A percentile compares a stretch with the other conserved stretches of the same genome.
phyloP scores from a whole-genome alignment of 495 filamentous ascomycete genomes.

The Penicillium cinerascens region DNA sequence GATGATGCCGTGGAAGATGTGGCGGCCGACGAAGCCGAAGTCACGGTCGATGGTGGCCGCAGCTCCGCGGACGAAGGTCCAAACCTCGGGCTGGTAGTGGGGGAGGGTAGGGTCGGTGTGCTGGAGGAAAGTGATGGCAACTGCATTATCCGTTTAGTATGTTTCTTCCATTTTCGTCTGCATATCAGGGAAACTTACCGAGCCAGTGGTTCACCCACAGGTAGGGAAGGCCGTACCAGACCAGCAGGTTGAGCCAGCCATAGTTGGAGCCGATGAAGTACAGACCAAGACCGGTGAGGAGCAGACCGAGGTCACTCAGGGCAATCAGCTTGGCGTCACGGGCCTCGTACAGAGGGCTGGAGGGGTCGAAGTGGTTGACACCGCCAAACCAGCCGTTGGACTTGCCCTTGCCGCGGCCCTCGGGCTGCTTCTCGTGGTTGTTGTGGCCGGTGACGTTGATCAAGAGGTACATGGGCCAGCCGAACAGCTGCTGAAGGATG shows the following conservation, averaged over 20 bases:
- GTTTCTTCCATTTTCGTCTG: constrained; percentile 1
- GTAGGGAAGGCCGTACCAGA: constrained; percentile 95
- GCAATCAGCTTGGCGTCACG: constrained; percentile 80
- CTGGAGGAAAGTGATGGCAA: constrained; percentile 60
- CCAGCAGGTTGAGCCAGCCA: constrained; percentile 78
- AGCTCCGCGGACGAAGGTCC: constrained; percentile 57
- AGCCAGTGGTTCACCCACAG: constrained; percentile 98
- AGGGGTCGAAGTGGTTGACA: constrained; percentile 92
- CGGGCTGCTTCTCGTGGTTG: constrained; percentile 76
- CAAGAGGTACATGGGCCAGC: constrained; percentile 79
- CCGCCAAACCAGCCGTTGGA: constrained; percentile 71
- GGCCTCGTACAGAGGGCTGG: constrained; percentile 85
- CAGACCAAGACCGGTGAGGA: constrained; percentile 52
- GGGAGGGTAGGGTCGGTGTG: constrained; percentile 59
- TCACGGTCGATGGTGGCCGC: constrained; percentile 60
- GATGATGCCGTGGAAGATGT: constrained; percentile 59
- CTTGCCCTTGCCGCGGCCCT: constrained; percentile 90
- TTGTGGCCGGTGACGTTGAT: constrained; percentile 94
- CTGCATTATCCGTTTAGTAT: constrained; percentile 23
- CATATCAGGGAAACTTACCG: constrained; percentile 35
- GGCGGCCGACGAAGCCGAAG: constrained; percentile 56
- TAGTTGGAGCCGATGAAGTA: constrained; percentile 64
- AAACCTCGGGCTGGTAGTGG: constrained; percentile 52
- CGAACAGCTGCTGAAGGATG: constrained; percentile 78
- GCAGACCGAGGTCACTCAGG: constrained; percentile 78